Percentiles rank a stretch among this genome's conserved stretches.
phyloP scores from a whole-genome alignment of 371 early-diverging fungal species.

The Lichtheimia ramosa region DNA sequence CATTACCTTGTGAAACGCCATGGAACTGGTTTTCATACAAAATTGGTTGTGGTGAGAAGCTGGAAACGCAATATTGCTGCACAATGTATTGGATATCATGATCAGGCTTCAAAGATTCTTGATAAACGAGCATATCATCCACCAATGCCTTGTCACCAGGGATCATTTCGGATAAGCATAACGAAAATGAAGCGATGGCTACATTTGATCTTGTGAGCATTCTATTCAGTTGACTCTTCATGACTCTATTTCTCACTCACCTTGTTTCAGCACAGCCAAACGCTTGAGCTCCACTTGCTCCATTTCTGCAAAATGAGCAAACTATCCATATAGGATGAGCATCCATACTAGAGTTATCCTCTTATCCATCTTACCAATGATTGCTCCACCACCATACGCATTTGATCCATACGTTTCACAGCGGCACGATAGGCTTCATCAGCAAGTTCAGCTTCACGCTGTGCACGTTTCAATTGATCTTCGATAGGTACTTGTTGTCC shows the following conservation, averaged over 20 bases:
- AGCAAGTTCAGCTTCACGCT: conserved; percentile 64
- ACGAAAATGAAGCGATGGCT: conserved; percentile 61
- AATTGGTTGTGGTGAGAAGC: conserved; percentile 70
- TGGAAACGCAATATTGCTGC: conserved; percentile 73
- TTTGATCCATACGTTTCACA: conserved; percentile 63
- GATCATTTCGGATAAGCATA: conserved; percentile 56
- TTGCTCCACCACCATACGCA: conserved; percentile 71
- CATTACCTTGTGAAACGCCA: conserved; percentile 60
- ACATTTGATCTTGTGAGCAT: conserved; percentile 9
- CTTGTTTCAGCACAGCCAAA: conserved; percentile 49
- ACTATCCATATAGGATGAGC: conserved; percentile 21
- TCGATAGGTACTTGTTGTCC: conserved; percentile 17
- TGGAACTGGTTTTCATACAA: conserved; percentile 68
- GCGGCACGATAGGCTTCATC: conserved; percentile 63
- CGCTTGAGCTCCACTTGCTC: conserved; percentile 59
- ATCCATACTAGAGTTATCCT: background rate
- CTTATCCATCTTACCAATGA: conserved; percentile 50
- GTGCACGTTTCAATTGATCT: conserved; percentile 53
- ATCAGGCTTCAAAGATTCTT: conserved; percentile 73
- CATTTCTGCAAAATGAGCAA: conserved; percentile 62
- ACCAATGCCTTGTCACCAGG: conserved; percentile 59
- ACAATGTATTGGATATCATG: conserved; percentile 77
- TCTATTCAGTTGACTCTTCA: background rate
- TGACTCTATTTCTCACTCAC: too few species aligned
- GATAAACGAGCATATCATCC: conserved; percentile 68